A percentile compares a stretch with the other conserved stretches of the same genome.
phyloP scores from a whole-genome alignment of 75 land plant genomes.

The Pinus taeda region DNA sequence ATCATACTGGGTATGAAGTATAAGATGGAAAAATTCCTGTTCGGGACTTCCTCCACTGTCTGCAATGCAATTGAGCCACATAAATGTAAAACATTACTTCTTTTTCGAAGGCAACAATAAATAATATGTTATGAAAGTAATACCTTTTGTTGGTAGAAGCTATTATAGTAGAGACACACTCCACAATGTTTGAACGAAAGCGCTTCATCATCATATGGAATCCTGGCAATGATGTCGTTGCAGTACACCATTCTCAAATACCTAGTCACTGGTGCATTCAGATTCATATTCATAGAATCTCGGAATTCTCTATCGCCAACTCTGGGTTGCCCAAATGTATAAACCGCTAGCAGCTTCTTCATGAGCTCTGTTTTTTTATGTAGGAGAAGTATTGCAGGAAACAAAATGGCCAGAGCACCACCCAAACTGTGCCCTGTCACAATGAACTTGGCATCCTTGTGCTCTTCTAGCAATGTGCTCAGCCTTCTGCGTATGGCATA shows the following conservation, averaged over 20 bases:
- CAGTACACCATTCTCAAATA: conserved; percentile 63
- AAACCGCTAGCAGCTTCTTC: conserved; percentile 45
- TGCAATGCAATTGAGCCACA: conserved; percentile 15
- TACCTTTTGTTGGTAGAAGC: conserved; percentile 50
- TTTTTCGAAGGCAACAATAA: neutral
- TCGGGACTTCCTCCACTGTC: conserved; percentile 61
- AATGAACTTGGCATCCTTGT: conserved; percentile 40
- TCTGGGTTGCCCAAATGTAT: conserved; percentile 72
- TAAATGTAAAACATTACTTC: neutral
- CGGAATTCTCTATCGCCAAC: conserved; percentile 59
- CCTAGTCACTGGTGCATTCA: neutral
- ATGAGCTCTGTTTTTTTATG: conserved; percentile 30
- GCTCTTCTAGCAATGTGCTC: conserved; percentile 13
- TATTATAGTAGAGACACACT: conserved; percentile 48
- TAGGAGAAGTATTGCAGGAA: conserved; percentile 37
- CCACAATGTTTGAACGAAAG: conserved; percentile 73
- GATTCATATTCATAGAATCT: conserved; percentile 14
- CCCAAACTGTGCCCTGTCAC: conserved; percentile 78
- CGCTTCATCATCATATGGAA: conserved; percentile 49
- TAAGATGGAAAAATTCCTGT: conserved; percentile 42
- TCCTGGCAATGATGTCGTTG: conserved; percentile 60
- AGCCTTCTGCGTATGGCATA: conserved; percentile 35
- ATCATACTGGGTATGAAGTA: conserved; percentile 21
- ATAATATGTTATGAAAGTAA: neutral
- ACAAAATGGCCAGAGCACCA: conserved; percentile 63